Base-by-base conservation (phyloP, 495 filamentous ascomycete species). In the Aspergillus sclerotioniger region DNA sequence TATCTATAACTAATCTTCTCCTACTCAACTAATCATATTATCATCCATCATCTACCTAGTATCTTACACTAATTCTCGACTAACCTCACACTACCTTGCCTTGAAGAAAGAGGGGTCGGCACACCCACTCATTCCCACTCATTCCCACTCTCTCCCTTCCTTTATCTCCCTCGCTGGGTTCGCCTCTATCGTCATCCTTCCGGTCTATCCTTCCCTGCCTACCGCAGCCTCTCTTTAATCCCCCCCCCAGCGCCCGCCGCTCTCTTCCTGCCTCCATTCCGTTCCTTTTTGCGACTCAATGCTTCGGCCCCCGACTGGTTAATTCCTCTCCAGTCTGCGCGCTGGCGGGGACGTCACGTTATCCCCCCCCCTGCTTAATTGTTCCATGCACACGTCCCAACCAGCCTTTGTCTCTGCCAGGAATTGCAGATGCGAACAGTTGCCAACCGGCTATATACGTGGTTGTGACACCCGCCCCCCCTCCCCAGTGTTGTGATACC, bases 271-370 rank as follows among this genome's bases (percentile, higher is more conserved):
- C 51, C 52, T 53, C 41, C 48, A 51, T 58, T 43, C 43, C 48
- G 16, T 35, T 57, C 59, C 41, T 56, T 56, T 57, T 33, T 49
- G 19, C 29, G 52, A 29, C 59, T 62, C 63, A 62, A 69, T 66
- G 59, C 59, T 48, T 57, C 49, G 20, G 47, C 46, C 56, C 33
- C 61, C 57, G 37, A 61, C 59, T 49, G 48, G 51, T 32, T 61
- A 58, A 56, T 15, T 12, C 52, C 51, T 47, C 41, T 52, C 53
- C 60, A 57, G 54, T 54, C 60, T 62, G 61, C 60, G 58, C 62
- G 59, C 66, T 52, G 57, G 61, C 55, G 58, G 58, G 50, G 53
- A 63, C 53, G 52, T 62, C 50, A 32, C 51, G n/a, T 33, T 41
- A 13, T 15, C 28, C 29, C 54, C 29, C 54, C 44, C 45, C 51